A percentile compares a stretch with the other conserved stretches of the same genome.
Evolutionary conservation across 306 rosid species (phyloP).

Genomic region (Canavalia ensiformis): DNA sequence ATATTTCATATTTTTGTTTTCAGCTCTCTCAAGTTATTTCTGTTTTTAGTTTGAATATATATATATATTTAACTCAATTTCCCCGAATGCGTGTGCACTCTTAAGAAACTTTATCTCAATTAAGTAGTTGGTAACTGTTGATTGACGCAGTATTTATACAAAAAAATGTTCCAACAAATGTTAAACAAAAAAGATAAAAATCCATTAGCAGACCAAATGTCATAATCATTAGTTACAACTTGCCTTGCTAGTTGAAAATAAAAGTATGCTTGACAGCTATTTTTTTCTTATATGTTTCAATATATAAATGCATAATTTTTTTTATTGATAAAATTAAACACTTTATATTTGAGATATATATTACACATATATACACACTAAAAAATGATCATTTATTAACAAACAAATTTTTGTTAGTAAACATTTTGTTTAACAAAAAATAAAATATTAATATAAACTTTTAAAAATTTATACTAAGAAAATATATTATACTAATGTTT

Average conservation of each 20-base stretch:
- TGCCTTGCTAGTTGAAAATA: conserved; percentile 11
- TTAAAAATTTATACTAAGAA: too few species aligned
- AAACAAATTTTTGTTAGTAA: too few species aligned
- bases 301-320: not conserved
- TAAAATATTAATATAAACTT: too few species aligned
- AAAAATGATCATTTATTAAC: too few species aligned
- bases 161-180: not conserved
- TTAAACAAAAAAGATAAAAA: not conserved
- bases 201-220: not conserved
- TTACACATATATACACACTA: not conserved
- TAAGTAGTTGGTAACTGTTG: not conserved
- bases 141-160: not conserved
- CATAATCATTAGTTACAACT: conserved; percentile 24
- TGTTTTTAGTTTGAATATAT: not conserved
- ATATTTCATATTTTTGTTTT: not conserved
- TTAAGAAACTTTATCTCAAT: not conserved
- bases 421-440: too few species aligned
- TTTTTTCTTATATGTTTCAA: conserved; percentile 1
- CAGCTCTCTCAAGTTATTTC: not conserved
- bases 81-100: not conserved
- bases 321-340: not conserved
- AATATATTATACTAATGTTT: too few species aligned
- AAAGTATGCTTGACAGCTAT: not conserved
- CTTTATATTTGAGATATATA: not conserved
- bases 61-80: not conserved